These are phyloP conservation scores for Acanthamoeba triangularis DNA, from an alignment of 208 protist genomes.

Conservation along the genomic window DNA sequence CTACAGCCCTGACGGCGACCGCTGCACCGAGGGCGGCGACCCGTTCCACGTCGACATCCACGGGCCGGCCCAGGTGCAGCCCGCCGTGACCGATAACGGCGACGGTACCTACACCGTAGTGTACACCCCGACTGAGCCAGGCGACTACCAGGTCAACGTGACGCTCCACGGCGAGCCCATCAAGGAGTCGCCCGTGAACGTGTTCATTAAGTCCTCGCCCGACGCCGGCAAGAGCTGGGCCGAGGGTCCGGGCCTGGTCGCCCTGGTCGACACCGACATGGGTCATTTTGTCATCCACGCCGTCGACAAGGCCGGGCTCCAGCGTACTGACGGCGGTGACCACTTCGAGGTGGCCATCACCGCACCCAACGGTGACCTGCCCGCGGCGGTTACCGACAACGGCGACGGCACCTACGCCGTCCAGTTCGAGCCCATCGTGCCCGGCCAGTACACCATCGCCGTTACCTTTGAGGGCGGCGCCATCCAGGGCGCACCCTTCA, in stretches of 20 bases:
- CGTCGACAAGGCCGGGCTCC: slow-evolving; percentile 84
- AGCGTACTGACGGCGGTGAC: slow-evolving; percentile 82
- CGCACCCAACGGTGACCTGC: slow-evolving; percentile 81
- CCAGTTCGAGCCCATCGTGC: slow-evolving; percentile 78
- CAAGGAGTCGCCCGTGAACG: slow-evolving; percentile 77
- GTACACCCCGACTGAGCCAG: slow-evolving; percentile 81
- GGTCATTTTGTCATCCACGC: slow-evolving; percentile 84
- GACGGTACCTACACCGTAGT: slow-evolving; percentile 87
- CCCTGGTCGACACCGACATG: slow-evolving; percentile 72
- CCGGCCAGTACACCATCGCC: slow-evolving; percentile 82
- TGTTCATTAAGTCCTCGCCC: slow-evolving; percentile 81
- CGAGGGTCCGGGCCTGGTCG: slow-evolving; percentile 51
- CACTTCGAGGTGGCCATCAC: slow-evolving; percentile 80
- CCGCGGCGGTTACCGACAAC: slow-evolving; percentile 81
- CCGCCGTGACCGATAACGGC: slow-evolving; percentile 83
- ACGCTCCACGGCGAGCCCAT: slow-evolving; percentile 79
- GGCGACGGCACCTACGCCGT: slow-evolving; percentile 85
- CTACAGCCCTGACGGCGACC: slow-evolving; percentile 48
- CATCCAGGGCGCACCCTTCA: slow-evolving; percentile 87
- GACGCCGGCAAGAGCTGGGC: slow-evolving; percentile 71
- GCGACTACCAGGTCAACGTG: slow-evolving; percentile 79
- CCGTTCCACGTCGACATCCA: slow-evolving; percentile 83
- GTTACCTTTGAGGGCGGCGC: slow-evolving; percentile 83
- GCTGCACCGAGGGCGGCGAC: slow-evolving; percentile 78
- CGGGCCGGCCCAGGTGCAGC: slow-evolving; percentile 73